phyloP scores from a whole-genome alignment of 176 grass and related monocot genomes.

The Poa pratensis region DNA sequence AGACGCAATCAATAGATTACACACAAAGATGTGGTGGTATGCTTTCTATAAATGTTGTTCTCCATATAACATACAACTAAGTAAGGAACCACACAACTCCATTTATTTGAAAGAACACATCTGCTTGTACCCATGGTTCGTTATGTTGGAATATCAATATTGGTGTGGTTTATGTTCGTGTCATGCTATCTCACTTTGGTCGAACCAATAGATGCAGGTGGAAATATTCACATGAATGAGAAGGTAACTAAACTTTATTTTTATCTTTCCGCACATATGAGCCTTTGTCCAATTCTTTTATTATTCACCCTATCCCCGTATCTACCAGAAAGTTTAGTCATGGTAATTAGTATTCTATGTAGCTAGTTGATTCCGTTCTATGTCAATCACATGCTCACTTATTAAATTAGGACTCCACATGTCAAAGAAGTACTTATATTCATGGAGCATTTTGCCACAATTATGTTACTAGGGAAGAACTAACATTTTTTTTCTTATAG shows the following conservation, averaged over 20 bases:
- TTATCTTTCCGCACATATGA: not conserved
- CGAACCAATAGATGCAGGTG: not conserved
- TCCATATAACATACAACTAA: not conserved
- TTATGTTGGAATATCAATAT: not conserved
- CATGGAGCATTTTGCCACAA: not conserved
- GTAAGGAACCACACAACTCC: not conserved
- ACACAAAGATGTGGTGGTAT: too few species aligned
- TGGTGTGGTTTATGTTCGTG: not conserved
- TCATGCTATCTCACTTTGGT: not conserved
- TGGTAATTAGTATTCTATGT: not conserved
- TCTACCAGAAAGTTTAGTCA: not conserved
- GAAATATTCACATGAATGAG: not conserved
- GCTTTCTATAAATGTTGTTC: constrained; percentile 13
- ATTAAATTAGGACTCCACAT: not conserved
- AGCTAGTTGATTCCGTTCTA: not conserved
- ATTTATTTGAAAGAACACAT: not conserved
- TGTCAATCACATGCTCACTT: not conserved
- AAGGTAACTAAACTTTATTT: not conserved
- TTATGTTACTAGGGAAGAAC: not conserved
- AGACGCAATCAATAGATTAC: too few species aligned
- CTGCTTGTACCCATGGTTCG: not conserved
- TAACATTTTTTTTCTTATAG: not conserved
- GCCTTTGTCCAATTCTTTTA: not conserved
- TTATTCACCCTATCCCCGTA: not conserved
- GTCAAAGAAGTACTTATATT: not conserved